These are phyloP conservation scores for Cylindrodendrum hubeiense DNA, from an alignment of 2,329 filamentous ascomycete species.

Conservation along the genomic window DNA sequence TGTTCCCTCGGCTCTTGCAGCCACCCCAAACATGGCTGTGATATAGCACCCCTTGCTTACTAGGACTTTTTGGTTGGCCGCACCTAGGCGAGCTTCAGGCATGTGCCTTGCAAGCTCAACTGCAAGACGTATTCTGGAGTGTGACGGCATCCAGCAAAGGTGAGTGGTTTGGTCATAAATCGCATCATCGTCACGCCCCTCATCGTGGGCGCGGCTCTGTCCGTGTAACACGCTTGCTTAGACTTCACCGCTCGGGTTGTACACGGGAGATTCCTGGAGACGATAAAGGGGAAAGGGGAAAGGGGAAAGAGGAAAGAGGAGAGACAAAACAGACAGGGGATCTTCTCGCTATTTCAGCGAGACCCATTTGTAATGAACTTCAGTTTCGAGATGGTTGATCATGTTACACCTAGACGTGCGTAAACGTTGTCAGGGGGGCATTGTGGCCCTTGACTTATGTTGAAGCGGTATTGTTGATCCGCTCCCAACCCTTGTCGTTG, in stretches of 20 bases:
- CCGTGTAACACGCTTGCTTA: slow-evolving; percentile 28
- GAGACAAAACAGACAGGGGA: background rate
- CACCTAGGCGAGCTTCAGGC: slow-evolving; percentile 33
- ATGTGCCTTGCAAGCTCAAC: slow-evolving; percentile 24
- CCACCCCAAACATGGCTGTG: background rate
- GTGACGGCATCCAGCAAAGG: slow-evolving; percentile 30
- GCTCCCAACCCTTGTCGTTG: no score
- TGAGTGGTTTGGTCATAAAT: background rate
- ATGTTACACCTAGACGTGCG: background rate
- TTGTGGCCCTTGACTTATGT: no score
- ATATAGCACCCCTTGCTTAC: background rate
- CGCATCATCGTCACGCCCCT: slow-evolving; percentile 29
- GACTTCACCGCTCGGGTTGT: background rate
- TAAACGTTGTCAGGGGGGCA: background rate
- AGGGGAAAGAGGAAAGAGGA: background rate
- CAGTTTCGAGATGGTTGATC: background rate
- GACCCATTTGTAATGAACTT: background rate
- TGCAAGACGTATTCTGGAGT: slow-evolving; percentile 25
- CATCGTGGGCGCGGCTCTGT: slow-evolving; percentile 31
- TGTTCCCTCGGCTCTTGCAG: background rate
- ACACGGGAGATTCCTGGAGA: background rate
- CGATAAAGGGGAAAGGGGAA: background rate
- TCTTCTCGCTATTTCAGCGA: background rate
- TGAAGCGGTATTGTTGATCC: background rate
- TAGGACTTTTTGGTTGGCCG: slow-evolving; percentile 33